Conservation (phyloP, 2,329 filamentous ascomycete genomes). For the Pestalotiopsis sp. region DNA sequence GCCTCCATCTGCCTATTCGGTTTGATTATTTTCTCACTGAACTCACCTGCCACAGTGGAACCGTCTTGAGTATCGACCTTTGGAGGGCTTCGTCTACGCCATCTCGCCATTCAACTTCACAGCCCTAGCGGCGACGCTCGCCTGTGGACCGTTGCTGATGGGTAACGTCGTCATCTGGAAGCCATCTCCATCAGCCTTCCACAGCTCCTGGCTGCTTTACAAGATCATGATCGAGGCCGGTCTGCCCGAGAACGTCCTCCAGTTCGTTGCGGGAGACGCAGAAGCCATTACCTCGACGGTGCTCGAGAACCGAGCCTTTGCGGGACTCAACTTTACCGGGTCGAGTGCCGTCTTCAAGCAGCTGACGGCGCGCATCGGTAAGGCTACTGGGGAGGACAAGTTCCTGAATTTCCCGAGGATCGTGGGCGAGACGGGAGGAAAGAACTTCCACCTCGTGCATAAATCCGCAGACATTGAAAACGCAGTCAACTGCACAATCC, state of each 20-base stretch:
- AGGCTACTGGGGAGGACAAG: conserved; percentile 27
- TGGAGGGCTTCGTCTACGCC: conserved; percentile 44
- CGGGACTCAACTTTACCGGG: conserved; percentile 33
- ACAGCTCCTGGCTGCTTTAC: conserved; percentile 36
- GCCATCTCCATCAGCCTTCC: conserved; percentile 34
- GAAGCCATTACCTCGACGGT: conserved; percentile 17
- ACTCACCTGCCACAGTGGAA: conserved; percentile 12
- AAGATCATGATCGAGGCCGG: conserved; percentile 42
- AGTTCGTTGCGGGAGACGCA: conserved; percentile 40
- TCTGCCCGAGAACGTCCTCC: conserved; percentile 32
- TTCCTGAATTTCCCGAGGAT: conserved; percentile 43
- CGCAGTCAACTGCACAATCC: conserved; percentile 46
- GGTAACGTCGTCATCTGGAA: conserved; percentile 46
- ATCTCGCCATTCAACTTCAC: conserved; percentile 46
- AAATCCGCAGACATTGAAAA: conserved; percentile 46
- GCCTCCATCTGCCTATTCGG: not conserved
- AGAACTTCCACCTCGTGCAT: conserved; percentile 56
- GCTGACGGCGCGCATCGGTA: conserved; percentile 33
- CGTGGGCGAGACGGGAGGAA: conserved; percentile 53
- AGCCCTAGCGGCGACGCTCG: conserved; percentile 38
- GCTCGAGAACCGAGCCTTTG: not conserved
- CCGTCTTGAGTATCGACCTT: conserved; percentile 35
- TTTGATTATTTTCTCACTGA: not conserved
- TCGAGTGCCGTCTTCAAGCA: conserved; percentile 38
- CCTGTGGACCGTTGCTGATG: conserved; percentile 35